These are phyloP conservation scores for Isabelozyma pseudorhagii DNA, from an alignment of 805 yeast species.

Conservation along the genomic window DNA sequence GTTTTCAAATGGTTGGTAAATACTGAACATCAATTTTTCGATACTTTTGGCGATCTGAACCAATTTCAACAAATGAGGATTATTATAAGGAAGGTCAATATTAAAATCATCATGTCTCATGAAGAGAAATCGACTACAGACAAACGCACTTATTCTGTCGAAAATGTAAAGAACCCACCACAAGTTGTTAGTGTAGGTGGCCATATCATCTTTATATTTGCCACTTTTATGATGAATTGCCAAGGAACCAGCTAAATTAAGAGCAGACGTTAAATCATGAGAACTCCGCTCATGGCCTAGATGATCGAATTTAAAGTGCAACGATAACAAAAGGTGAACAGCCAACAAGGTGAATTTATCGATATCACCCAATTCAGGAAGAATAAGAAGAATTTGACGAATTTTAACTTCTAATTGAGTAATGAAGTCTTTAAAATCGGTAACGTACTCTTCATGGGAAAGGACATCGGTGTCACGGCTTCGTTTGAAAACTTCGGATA, in stretches of 20 bases:
- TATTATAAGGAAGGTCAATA: constrained; percentile 25
- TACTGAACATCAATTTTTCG: constrained; percentile 21
- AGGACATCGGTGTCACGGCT: background rate
- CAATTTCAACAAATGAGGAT: constrained; percentile 19
- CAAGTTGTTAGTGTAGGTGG: constrained; percentile 18
- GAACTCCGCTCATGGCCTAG: constrained; percentile 28
- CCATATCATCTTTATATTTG: constrained; percentile 5
- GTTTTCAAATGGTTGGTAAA: constrained; percentile 20
- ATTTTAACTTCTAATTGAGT: constrained; percentile 27
- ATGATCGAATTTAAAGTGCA: constrained; percentile 23
- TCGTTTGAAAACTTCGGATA: constrained; percentile 15
- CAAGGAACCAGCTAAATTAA: constrained; percentile 21
- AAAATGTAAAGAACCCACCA: constrained; percentile 35
- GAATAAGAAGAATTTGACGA: constrained; percentile 25
- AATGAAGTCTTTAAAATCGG: constrained; percentile 12
- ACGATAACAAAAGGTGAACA: constrained; percentile 19
- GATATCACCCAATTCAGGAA: constrained; percentile 30
- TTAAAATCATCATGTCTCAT: constrained; percentile 31
- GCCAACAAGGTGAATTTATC: constrained; percentile 20
- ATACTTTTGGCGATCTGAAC: constrained; percentile 23
- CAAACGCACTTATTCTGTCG: constrained; percentile 30
- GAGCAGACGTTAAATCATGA: constrained; percentile 27
- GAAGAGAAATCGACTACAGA: constrained; percentile 23
- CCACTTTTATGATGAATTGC: constrained; percentile 23
- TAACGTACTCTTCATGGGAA: constrained; percentile 5